phyloP scores from a whole-genome alignment of 441 rosid species.

The Capsella rubella region DNA sequence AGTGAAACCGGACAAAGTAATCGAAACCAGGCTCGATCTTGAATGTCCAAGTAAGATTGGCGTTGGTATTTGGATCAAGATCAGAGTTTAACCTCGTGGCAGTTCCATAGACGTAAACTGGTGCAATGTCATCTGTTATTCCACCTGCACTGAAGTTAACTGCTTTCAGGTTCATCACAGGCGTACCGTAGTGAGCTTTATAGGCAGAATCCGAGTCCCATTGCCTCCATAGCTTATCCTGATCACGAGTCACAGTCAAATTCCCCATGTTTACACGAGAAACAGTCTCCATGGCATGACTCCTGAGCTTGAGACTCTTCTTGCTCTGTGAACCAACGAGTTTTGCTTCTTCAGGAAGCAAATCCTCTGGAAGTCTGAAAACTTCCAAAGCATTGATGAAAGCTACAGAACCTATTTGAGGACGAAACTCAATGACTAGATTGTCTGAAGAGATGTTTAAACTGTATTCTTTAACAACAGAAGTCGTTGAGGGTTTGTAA shows the following conservation, averaged over 20 bases:
- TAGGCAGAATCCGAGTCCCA: conserved; percentile 73
- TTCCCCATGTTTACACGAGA: conserved; percentile 93
- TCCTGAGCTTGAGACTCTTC: conserved; percentile 39
- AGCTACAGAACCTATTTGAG: conserved; percentile 59
- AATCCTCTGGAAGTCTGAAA: conserved; percentile 62
- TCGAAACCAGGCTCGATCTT: conserved; percentile 70
- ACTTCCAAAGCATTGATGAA: conserved; percentile 84
- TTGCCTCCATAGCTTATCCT: conserved; percentile 75
- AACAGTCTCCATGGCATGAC: conserved; percentile 71
- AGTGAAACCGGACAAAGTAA: conserved; percentile 79
- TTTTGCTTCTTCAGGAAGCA: conserved; percentile 59
- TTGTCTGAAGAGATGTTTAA: conserved; percentile 54
- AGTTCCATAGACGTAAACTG: conserved; percentile 76
- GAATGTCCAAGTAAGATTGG: conserved; percentile 81
- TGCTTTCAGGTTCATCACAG: conserved; percentile 50
- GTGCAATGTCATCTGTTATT: conserved; percentile 61
- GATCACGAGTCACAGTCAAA: conserved; percentile 50
- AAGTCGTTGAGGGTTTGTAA: conserved; percentile 43
- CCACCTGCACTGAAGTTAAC: conserved; percentile 57
- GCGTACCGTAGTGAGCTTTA: conserved; percentile 41
- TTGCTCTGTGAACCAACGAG: conserved; percentile 38
- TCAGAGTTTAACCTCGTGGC: conserved; percentile 60
- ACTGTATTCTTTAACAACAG: conserved; percentile 65
- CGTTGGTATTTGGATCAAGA: conserved; percentile 37
- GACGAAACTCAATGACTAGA: conserved; percentile 59